Conservation (phyloP, 257 asterid species). For the Nicotiana undulata region DNA sequence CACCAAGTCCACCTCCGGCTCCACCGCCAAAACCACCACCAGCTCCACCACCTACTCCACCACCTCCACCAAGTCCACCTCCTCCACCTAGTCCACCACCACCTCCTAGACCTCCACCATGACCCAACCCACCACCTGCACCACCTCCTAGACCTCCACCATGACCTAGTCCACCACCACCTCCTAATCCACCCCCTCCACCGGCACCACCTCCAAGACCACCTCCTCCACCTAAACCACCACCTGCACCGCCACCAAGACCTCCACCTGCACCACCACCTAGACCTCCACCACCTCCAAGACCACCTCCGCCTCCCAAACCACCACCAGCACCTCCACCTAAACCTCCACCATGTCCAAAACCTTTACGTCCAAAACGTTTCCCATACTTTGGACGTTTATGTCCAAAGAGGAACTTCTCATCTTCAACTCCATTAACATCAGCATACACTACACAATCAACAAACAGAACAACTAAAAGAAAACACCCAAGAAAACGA, state of each 20-base stretch:
- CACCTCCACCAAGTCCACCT: neutral
- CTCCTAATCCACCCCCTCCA: neutral
- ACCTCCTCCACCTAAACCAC: neutral
- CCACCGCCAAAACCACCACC: neutral
- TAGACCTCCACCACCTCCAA: conserved; percentile 1
- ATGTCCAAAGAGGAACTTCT: neutral
- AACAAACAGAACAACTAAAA: conserved; percentile 3
- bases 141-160: neutral
- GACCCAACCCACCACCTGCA: neutral
- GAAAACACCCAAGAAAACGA: neutral
- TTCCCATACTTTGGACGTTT: neutral
- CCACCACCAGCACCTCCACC: conserved; percentile 1
- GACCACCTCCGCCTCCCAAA: neutral
- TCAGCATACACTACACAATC: conserved; percentile 7
- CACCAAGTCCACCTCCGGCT: neutral
- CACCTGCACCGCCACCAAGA: neutral
- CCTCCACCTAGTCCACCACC: conserved; percentile 4
- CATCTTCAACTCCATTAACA: neutral
- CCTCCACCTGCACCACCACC: conserved; percentile 2
- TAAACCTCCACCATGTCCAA: neutral
- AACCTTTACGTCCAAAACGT: neutral
- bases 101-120: neutral
- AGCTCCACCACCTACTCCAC: neutral
- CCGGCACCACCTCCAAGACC: neutral
- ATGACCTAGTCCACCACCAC: neutral